phyloP scores from a whole-genome alignment of 495 filamentous ascomycete genomes.

The Halenospora varia region DNA sequence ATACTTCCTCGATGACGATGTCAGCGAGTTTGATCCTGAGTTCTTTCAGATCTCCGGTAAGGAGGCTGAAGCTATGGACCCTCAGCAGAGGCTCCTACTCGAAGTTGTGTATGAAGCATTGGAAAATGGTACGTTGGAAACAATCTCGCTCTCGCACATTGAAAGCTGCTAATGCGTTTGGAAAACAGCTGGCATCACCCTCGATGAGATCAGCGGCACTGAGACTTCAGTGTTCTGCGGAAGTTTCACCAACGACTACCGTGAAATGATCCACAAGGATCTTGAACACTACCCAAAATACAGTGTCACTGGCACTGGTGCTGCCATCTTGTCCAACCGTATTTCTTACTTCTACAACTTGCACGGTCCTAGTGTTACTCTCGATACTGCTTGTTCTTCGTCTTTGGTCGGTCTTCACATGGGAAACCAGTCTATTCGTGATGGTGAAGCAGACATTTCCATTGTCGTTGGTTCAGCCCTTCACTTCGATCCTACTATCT shows the following conservation, averaged over 20 bases:
- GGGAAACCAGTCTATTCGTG: background rate
- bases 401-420: constrained; percentile 8
- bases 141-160: background rate
- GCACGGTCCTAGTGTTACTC: constrained; percentile 23
- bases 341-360: constrained; percentile 32
- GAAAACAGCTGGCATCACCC: constrained; percentile 19
- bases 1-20: constrained; percentile 46
- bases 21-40: constrained; percentile 48
- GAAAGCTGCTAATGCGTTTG: background rate
- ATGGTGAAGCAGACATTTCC: background rate
- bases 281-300: constrained; percentile 51
- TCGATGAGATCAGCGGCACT: constrained; percentile 32
- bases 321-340: constrained; percentile 32
- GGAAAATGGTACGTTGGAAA: constrained; percentile 42
- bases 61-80: constrained; percentile 55
- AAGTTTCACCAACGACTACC: constrained; percentile 32
- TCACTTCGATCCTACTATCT: constrained; percentile 29
- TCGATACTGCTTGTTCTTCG: constrained; percentile 16
- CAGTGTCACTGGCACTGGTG: constrained; percentile 18
- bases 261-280: constrained; percentile 28
- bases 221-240: constrained; percentile 29
- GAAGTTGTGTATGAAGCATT: constrained; percentile 54
- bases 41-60: constrained; percentile 53
- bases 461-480: constrained; percentile 1
- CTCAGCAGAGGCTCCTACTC: constrained; percentile 48